These are phyloP conservation scores for Juglanconis oblonga DNA, from an alignment of 2,329 filamentous ascomycete genomes.

Conservation along the genomic window DNA sequence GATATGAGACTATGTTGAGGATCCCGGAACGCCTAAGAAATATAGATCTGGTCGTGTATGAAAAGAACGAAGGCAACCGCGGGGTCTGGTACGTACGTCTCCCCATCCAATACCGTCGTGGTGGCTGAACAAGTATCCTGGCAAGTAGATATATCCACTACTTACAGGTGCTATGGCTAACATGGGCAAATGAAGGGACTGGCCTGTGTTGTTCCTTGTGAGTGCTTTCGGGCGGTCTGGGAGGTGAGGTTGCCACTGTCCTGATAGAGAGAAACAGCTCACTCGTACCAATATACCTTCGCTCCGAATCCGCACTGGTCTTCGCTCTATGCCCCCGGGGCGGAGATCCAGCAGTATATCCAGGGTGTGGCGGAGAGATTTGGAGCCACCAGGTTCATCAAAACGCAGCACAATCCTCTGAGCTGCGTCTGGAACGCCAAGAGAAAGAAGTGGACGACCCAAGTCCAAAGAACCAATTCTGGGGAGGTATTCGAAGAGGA, in stretches of 20 bases:
- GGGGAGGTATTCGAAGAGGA: slow-evolving; percentile 37
- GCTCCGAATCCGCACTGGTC: slow-evolving; percentile 55
- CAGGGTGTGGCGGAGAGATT: slow-evolving; percentile 43
- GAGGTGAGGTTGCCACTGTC: too few relatives aligned
- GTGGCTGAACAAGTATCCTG: slow-evolving; percentile 33
- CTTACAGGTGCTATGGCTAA: background rate
- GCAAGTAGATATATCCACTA: slow-evolving; percentile 14
- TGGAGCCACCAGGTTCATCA: slow-evolving; percentile 44
- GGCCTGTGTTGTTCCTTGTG: slow-evolving; percentile 36
- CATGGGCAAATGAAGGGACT: slow-evolving; percentile 19
- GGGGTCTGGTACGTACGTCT: slow-evolving; percentile 30
- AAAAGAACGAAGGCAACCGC: slow-evolving; percentile 32
- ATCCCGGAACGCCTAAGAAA: slow-evolving; percentile 33
- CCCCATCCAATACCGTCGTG: background rate
- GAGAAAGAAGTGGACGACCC: slow-evolving; percentile 38
- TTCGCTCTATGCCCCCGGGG: slow-evolving; percentile 44
- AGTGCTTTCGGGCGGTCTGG: slow-evolving; percentile 12
- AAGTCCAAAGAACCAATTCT: slow-evolving; percentile 31
- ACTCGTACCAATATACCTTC: slow-evolving; percentile 56
- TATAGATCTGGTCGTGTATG: slow-evolving; percentile 32
- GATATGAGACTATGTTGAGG: slow-evolving; percentile 12
- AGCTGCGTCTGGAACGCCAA: slow-evolving; percentile 38
- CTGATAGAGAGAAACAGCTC: slow-evolving; percentile 28
- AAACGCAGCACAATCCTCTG: slow-evolving; percentile 39
- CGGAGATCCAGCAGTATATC: slow-evolving; percentile 50